These are phyloP conservation scores for Canavalia ensiformis DNA, from an alignment of 306 rosid genomes.

Conservation along the genomic window DNA sequence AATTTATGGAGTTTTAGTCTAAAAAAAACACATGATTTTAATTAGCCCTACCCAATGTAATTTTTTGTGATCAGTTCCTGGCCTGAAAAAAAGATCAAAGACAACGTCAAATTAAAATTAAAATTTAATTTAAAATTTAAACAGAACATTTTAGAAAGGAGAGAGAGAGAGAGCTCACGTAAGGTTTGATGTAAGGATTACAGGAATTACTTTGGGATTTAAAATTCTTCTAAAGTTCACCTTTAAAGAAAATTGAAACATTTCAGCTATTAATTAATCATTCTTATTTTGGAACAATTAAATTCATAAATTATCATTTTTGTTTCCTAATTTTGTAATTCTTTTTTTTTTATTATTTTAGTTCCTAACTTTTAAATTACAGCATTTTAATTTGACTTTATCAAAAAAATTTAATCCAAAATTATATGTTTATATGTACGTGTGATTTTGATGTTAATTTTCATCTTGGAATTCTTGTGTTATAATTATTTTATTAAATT, in stretches of 20 bases:
- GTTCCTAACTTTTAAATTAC: too few species aligned
- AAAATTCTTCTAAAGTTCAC: not conserved
- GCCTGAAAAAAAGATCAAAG: not conserved
- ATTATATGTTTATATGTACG: too few species aligned
- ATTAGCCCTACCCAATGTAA: not conserved
- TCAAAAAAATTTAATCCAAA: too few species aligned
- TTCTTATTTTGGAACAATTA: not conserved
- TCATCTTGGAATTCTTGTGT: too few species aligned
- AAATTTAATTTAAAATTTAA: not conserved
- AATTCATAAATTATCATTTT: not conserved
- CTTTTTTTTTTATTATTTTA: too few species aligned
- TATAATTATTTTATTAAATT: too few species aligned
- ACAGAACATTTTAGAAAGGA: not conserved
- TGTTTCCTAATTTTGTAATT: too few species aligned
- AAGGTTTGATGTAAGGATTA: not conserved
- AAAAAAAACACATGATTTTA: not conserved
- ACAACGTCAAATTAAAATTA: not conserved
- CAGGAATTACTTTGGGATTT: not conserved
- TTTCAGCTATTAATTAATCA: not conserved
- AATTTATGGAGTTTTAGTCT: not conserved
- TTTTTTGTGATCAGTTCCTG: not conserved
- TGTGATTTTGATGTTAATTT: too few species aligned
- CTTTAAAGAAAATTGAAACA: not conserved
- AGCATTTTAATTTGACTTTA: too few species aligned
- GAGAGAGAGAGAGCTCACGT: not conserved